Base-by-base conservation (phyloP, 2,329 filamentous ascomycete species). In the Xylaria arbuscula region DNA sequence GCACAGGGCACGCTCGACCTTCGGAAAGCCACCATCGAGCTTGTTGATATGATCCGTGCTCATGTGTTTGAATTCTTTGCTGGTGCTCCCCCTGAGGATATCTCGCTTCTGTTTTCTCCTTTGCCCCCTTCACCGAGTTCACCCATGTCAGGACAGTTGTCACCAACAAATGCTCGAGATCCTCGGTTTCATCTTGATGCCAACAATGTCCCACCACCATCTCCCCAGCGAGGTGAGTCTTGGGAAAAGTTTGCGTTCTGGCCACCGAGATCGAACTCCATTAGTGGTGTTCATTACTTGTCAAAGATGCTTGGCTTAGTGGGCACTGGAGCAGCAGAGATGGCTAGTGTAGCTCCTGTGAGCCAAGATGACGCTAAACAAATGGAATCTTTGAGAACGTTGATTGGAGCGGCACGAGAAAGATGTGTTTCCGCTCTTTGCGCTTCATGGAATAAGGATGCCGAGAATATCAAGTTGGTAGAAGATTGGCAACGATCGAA, bases 161-260 rank as follows among this genome's bases (percentile, higher is more conserved):
- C 87, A 34, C 86, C 88, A 1, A 85, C 87, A 3, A 86, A 87
- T 19, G 81, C 86, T 0, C 87, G 89, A 62, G 92, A 93, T 73
- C 90, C 91, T 54, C 88, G 92, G 1, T 95, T 97, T 80, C 92
- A 90, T 64, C 89, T 97, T 68, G 93, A 97, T 76, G 85, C 89
- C 0, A 91, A 88, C 76, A 94, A 92, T 70, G 83, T 93, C 2
- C 94, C 93, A 1, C 89, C 90, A 11, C 90, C 91, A 1, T 93
- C 92, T 0, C 93, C 93, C 0, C 92, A 87, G 73, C 88, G 88
- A 53, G 95, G 94, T 6, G 93, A 97, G 74, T 83, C 90, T 0
- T 98, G 94, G 93, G 96, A 98, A 77, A 92, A 95, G 81, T 89
- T 96, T 79, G 95, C 94, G 0, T 99, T 98, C 80, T 98, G 95